phyloP scores from a whole-genome alignment of 352 stramenopile species.

The Globisporangium echinulatum region DNA sequence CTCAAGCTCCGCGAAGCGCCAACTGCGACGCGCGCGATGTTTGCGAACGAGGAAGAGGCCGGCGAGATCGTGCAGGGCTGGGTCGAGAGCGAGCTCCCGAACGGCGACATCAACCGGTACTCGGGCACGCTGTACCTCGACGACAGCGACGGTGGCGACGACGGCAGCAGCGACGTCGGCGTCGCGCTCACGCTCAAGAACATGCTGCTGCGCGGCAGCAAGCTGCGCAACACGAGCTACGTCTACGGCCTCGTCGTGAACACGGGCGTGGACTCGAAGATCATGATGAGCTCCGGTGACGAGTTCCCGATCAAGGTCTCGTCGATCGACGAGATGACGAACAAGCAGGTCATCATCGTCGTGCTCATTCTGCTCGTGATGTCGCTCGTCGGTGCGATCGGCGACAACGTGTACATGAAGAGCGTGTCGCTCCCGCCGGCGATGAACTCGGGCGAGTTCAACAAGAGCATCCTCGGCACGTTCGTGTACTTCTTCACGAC shows the following conservation, averaged over 20 bases:
- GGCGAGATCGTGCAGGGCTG: constrained; percentile 61
- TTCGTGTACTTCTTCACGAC: constrained; percentile 87
- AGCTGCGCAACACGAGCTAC: constrained; percentile 86
- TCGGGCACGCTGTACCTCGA: constrained; percentile 66
- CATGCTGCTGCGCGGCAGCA: constrained; percentile 86
- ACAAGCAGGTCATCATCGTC: constrained; percentile 79
- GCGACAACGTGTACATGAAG: constrained; percentile 50
- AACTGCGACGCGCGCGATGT: constrained; percentile 48
- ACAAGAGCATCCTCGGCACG: constrained; percentile 41
- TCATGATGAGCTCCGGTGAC: constrained; percentile 87
- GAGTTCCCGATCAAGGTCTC: constrained; percentile 80
- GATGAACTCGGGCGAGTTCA: constrained; percentile 8
- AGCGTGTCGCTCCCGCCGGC: constrained; percentile 28
- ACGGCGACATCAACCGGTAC: constrained; percentile 78
- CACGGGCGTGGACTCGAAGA: constrained; percentile 89
- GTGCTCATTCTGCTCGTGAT: constrained; percentile 67
- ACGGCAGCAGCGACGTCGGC: constrained; percentile 33
- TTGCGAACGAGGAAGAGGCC: constrained; percentile 58
- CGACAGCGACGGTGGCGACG: constrained; percentile 16
- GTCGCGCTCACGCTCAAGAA: constrained; percentile 80
- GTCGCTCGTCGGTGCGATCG: constrained; percentile 60
- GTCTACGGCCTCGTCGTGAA: constrained; percentile 91
- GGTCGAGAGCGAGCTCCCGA: constrained; percentile 74
- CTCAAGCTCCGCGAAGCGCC: constrained; percentile 77
- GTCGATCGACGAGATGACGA: constrained; percentile 83